phyloP scores from a whole-genome alignment of 2,329 filamentous ascomycete genomes.

The Aureobasidium sp. region DNA sequence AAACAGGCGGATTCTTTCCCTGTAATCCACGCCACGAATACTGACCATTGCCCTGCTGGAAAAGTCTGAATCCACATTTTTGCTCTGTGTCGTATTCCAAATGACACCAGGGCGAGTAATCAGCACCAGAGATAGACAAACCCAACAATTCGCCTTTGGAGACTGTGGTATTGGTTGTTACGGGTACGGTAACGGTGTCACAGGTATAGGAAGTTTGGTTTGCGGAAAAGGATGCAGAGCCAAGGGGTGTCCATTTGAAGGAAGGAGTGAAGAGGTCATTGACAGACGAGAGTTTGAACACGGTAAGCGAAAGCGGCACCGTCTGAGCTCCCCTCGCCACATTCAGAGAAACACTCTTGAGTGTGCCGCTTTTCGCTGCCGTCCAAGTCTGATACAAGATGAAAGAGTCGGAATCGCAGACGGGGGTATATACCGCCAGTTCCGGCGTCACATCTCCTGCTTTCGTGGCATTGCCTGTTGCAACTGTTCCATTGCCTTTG shows the following conservation, averaged over 20 bases:
- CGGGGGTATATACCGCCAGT: constrained; percentile 16
- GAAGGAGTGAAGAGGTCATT: constrained; percentile 16
- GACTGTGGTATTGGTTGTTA: constrained; percentile 18
- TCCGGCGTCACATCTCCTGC: constrained; percentile 14
- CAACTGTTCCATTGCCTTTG: constrained; percentile 9
- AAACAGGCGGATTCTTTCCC: constrained; percentile 16
- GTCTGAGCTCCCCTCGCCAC: constrained; percentile 15
- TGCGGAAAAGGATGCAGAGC: constrained; percentile 14
- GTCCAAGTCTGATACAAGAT: constrained; percentile 19
- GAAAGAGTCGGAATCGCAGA: constrained; percentile 19
- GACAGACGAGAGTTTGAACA: constrained; percentile 18
- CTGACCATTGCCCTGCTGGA: constrained; percentile 17
- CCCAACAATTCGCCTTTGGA: constrained; percentile 16
- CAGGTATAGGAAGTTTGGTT: constrained; percentile 16
- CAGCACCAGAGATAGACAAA: constrained; percentile 14
- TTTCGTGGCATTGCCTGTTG: constrained; percentile 12
- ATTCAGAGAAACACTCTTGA: constrained; percentile 17
- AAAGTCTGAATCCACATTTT: constrained; percentile 11
- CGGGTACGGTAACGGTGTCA: constrained; percentile 14
- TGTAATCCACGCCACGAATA: constrained; percentile 16
- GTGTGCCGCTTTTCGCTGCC: constrained; percentile 14
- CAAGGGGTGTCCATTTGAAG: constrained; percentile 17
- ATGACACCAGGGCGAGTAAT: constrained; percentile 20
- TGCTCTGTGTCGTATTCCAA: constrained; percentile 14
- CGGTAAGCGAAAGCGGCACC: constrained; percentile 16